Evolutionary conservation across 176 grass and related monocot species (phyloP), one percentile per base, ranked within the genome.

Genomic region (Oryza meridionalis): DNA sequence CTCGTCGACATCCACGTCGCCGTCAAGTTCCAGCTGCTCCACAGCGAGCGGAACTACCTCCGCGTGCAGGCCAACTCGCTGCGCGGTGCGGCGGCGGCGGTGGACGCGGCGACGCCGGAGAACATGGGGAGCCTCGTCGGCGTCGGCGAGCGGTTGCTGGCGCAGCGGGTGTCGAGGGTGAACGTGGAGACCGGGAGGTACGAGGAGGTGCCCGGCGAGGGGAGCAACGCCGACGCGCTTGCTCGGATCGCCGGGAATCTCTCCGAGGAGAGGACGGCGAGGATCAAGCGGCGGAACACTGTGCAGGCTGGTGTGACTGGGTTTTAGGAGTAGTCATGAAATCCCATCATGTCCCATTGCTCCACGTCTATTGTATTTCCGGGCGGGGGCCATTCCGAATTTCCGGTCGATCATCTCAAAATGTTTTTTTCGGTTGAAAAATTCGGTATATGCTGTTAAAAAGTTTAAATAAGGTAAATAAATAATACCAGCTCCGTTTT

Each of bases 1-100:
- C 75, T 91, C 35, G 89, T 85, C 2, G 89, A 91, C 74, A 66
- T 84, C 67, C 70, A 91, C 53, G 69, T 75, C 24, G 45, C 65
- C 25, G 66, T 77, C 40, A 65, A 85, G 77, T 88, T 91, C 51
- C 66, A 82, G 49, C 64, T 82, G 7, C 66, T 88, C 21, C 24
- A 47, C 11, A 65, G 80, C 64, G 38, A 85, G 14, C 15, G 46
- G 2, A 73, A 85, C 22, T 91, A 91, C 77, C 77, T 91, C 1
- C 82, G 82, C 31, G 79, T 92, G 11, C 45, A 47, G 11, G 45
- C 46, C 86, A 24, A 82, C 59, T 29, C 38, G 3, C 49, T 86
- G 21, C 2, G 4, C 6, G 65, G 88, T 31, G 21, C 47, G 1
- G 27, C 72, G 2, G 69, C 70, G 6, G 69, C 83, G 9, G 51